Conservation (phyloP, 2,329 filamentous ascomycete species). For the Orbilia javanica region DNA sequence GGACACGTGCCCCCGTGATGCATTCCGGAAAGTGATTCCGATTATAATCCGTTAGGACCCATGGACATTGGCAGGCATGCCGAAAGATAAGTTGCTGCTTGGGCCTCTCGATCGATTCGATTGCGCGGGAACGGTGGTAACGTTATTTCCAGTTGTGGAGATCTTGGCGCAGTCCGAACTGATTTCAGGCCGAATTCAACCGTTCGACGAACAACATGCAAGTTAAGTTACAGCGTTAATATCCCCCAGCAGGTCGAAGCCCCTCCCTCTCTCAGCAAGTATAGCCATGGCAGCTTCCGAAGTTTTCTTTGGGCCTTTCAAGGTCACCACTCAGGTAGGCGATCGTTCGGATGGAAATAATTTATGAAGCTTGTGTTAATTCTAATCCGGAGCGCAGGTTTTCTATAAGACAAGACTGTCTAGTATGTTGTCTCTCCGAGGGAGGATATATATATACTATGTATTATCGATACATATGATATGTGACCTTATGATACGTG, state of each 20-base stretch:
- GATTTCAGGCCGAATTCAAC: conserved; percentile 2
- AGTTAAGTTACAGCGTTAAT: too few relatives aligned
- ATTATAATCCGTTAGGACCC: not conserved
- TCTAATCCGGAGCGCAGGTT: conserved; percentile 21
- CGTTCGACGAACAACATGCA: not conserved
- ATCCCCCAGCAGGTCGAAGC: too few relatives aligned
- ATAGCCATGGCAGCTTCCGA: conserved; percentile 48
- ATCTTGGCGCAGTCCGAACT: not conserved
- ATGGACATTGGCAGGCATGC: too few relatives aligned
- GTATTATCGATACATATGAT: too few relatives aligned
- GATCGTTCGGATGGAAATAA: not conserved
- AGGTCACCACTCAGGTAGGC: conserved; percentile 51
- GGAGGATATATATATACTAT: not conserved
- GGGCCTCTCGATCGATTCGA: too few relatives aligned
- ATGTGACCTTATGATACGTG: too few relatives aligned
- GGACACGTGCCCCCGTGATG: not conserved
- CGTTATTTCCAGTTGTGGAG: not conserved
- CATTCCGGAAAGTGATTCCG: not conserved
- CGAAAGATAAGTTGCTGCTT: not conserved
- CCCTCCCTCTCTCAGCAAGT: not conserved
- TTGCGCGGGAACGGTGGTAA: too few relatives aligned
- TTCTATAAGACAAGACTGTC: conserved; percentile 54
- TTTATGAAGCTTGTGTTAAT: not conserved
- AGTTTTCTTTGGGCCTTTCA: conserved; percentile 56
- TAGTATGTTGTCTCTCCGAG: conserved; percentile 19